Evolutionary conservation across 2,329 filamentous ascomycete species (phyloP), one percentile per base, ranked within the genome.

Genomic region (Neoscytalidium dimidiatum): DNA sequence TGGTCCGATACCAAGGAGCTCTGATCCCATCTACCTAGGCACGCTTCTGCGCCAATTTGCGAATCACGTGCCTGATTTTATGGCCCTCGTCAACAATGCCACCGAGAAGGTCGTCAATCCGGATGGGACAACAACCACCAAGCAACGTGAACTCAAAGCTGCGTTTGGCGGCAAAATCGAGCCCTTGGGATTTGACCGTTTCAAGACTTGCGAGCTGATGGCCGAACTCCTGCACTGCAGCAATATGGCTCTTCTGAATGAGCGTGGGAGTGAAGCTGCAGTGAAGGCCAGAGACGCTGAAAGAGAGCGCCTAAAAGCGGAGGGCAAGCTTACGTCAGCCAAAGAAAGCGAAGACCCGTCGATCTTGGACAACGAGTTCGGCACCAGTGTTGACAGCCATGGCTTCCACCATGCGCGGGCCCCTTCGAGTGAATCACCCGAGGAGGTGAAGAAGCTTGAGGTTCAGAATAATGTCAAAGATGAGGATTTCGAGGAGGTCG

Each of bases 161-260:
- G 95, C 95, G 0, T 99, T 96, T 82, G 94, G 94, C 61, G 87
- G 89, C 51, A 92, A 90, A 76, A 94, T 99, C 61, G 93, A 98
- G 77, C 94, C 95, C 3, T 85, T 99, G 9, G 95, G 95, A 2
- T 99, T 99, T 74, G 95, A 99, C 78, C 86, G 95, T 21, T 99
- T 99, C 83, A 99, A 99, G 83, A 98, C 95, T 0, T 99, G 95
- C 77, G 95, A 99, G 79, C 84, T 99, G 66, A 98, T 99, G 95
- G 95, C 95, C 0, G 95, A 99, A 78, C 83, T 99, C 49, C 81
- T 99, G 43, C 95, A 99, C 78, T 99, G 95, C 79, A 98, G 94
- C 77, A 99, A 99, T 75, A 99, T 99, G 95, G 94, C 92, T 5
- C 82, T 99, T 38, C 82, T 99, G 69, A 99, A 99, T 74, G 94